These are phyloP conservation scores for Lentinula sp. DNA, from an alignment of 768 basidiomycete species.

Conservation along the genomic window DNA sequence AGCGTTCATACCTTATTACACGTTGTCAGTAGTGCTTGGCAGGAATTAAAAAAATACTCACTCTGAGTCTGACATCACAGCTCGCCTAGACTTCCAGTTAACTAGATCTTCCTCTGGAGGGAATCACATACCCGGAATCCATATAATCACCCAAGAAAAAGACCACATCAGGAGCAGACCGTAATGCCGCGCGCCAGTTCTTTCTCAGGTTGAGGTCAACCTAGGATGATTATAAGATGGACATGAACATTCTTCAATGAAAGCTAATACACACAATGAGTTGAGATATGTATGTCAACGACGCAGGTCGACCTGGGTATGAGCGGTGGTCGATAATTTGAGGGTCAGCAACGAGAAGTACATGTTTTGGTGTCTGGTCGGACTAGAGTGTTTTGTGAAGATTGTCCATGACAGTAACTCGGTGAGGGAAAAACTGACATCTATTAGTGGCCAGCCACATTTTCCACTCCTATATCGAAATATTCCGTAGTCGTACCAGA, in stretches of 20 bases:
- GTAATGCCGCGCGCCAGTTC: conserved; percentile 67
- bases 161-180: conserved; percentile 54
- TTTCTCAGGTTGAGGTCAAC: conserved; percentile 77
- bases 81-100: conserved; percentile 35
- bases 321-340: conserved; percentile 77
- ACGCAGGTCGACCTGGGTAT: conserved; percentile 54
- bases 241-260: neutral
- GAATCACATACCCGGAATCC: neutral
- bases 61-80: conserved; percentile 62
- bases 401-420: conserved; percentile 5
- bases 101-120: neutral
- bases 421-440: conserved; percentile 10
- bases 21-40: neutral
- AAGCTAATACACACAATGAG: conserved; percentile 24
- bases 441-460: conserved; percentile 53
- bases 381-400: neutral
- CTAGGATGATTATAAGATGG: conserved; percentile 23
- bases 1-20: conserved; percentile 61
- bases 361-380: conserved; percentile 27
- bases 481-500: conserved; percentile 57
- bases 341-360: conserved; percentile 85
- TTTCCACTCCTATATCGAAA: conserved; percentile 41
- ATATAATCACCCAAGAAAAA: conserved; percentile 69
- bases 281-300: conserved; percentile 55
- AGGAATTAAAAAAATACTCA: conserved; percentile 32